Evolutionary conservation across 768 basidiomycete species (phyloP), one percentile per base, ranked within the genome.

Genomic region (Lactifluus pinguis): DNA sequence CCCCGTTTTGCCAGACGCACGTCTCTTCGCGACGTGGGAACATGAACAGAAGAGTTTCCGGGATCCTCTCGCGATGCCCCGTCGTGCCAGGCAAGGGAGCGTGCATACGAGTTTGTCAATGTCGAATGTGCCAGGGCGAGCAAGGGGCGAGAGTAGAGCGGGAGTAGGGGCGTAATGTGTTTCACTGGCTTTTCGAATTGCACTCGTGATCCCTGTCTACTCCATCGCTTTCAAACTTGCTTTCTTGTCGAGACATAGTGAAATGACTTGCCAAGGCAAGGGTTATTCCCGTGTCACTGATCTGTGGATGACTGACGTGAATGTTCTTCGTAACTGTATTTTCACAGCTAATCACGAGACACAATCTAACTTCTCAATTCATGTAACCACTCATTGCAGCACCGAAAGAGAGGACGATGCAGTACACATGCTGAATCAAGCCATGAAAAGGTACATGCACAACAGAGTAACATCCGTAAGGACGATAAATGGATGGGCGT

Each of bases 21-120:
- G 76, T 51, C 69, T 79, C 63, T 80, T 76, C 62, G 75, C 79
- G 34, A 80, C 79, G 17, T 80, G 79, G 79, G 77, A 76, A 49
- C 80, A 74, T 55, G 79, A 80, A 63, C 68, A 65, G 56, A 80
- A 79, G 69, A 72, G 68, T 39, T 75, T 69, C 66, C 71, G 71
- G 52, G 78, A 79, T 36, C 66, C 75, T 29, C 64, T 78, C 10
- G 49, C 67, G 0, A 65, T 72, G 41, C 66, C 65, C 32, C 63
- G 76, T 38, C 64, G 65, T 14, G 64, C 57, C 29, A 60, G 64
- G 53, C 65, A 66, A 47, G 65, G 65, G 44, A 66, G 65, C 41
- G 56, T 66, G 14, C 52, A 60, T 39, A 57, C 55, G 13, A 65
- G 64, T 47, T 53, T 62, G 45, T 6, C 60, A n/a, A 10, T 44